These are phyloP conservation scores for Pleurotus sapidus DNA, from an alignment of 768 basidiomycete genomes.

Conservation along the genomic window DNA sequence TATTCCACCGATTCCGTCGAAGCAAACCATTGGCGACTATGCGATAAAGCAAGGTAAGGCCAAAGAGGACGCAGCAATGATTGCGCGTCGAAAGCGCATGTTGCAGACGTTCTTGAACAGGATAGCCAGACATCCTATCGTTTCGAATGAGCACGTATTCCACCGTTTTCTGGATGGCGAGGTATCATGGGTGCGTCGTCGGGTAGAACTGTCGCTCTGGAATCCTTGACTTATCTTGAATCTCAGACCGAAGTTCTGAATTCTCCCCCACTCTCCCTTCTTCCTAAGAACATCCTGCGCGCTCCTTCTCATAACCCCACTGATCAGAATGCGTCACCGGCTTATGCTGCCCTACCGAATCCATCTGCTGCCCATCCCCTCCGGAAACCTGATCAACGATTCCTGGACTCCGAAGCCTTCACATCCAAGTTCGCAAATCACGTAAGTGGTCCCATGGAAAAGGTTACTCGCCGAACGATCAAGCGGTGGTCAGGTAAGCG, in stretches of 20 bases:
- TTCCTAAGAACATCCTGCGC: slow-evolving; percentile 95
- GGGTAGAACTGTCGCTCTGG: not conserved
- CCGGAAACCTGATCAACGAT: slow-evolving; percentile 92
- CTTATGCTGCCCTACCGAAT: slow-evolving; percentile 84
- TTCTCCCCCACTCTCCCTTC: slow-evolving; percentile 84
- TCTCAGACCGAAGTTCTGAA: slow-evolving; percentile 85
- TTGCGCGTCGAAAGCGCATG: slow-evolving; percentile 90
- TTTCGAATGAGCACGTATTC: slow-evolving; percentile 95
- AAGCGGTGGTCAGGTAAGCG: slow-evolving; percentile 90
- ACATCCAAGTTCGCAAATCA: slow-evolving; percentile 95
- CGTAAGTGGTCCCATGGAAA: slow-evolving; percentile 91
- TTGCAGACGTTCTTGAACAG: slow-evolving; percentile 94
- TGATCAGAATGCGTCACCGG: slow-evolving; percentile 64
- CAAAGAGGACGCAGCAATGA: slow-evolving; percentile 92
- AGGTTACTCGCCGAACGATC: slow-evolving; percentile 85
- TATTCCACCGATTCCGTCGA: slow-evolving; percentile 96
- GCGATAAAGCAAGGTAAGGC: slow-evolving; percentile 96
- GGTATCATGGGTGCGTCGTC: slow-evolving; percentile 81
- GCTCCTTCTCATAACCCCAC: slow-evolving; percentile 95
- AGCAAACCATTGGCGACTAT: slow-evolving; percentile 94
- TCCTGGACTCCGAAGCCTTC: slow-evolving; percentile 93
- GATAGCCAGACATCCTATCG: slow-evolving; percentile 85
- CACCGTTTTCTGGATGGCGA: slow-evolving; percentile 95
- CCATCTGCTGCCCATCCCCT: slow-evolving; percentile 87
- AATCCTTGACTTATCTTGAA: slow-evolving; percentile 4